Evolutionary conservation across 116 monocot species (phyloP).

Genomic region (Zostera marina): DNA sequence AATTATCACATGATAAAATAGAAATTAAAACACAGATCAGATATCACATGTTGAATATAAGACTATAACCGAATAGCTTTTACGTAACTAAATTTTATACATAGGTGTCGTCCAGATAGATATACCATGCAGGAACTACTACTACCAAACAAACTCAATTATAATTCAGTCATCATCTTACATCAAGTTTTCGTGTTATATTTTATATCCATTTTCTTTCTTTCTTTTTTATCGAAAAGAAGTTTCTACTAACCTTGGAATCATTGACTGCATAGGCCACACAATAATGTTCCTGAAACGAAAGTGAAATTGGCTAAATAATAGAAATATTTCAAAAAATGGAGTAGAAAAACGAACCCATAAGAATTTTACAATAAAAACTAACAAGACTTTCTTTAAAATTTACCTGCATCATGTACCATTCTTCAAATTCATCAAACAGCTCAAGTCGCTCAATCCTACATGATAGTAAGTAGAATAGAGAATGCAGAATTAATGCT

Average conservation of each 20-base stretch:
- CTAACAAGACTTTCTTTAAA: not conserved
- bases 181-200: too few species aligned
- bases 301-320: conserved; percentile 3
- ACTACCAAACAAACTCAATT: too few species aligned
- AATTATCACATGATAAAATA: not conserved
- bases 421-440: conserved; percentile 99
- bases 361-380: too few species aligned
- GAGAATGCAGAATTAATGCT: not conserved
- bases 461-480: conserved; percentile 4
- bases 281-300: conserved; percentile 84
- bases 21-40: not conserved
- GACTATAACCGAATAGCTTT: too few species aligned
- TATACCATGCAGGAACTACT: too few species aligned
- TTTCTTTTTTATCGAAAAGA: not conserved
- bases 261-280: conserved; percentile 82
- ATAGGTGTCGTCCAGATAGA: too few species aligned
- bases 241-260: conserved; percentile 49
- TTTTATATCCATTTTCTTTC: not conserved
- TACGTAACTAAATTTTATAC: too few species aligned
- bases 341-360: not conserved
- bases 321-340: not conserved
- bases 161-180: too few species aligned
- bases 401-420: conserved; percentile 98
- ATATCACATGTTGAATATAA: not conserved
- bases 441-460: conserved; percentile 90